Evolutionary conservation across 345 rosid genomes (phyloP).

Genomic region (Tarenaya hassleriana): DNA sequence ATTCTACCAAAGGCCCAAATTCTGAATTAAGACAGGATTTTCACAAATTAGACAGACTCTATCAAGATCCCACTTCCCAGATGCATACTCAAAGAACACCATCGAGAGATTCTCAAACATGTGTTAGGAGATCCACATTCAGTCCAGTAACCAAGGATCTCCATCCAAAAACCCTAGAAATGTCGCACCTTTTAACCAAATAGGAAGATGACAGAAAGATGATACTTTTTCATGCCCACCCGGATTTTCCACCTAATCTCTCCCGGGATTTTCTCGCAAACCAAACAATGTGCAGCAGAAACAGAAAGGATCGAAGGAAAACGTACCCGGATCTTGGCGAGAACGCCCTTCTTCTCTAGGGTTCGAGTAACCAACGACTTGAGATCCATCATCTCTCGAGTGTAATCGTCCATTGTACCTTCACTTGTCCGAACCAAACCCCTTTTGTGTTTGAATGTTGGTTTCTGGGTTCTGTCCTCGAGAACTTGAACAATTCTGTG

Average conservation of each 20-base stretch:
- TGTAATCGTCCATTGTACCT: constrained; percentile 84
- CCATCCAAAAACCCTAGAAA: constrained; percentile 18
- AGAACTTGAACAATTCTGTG: too few species aligned
- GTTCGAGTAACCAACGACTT: constrained; percentile 93
- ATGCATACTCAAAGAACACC: neutral
- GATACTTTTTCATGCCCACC: neutral
- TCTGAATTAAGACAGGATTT: neutral
- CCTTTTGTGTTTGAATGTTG: too few species aligned
- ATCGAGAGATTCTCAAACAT: too few species aligned
- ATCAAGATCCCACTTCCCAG: constrained; percentile 7
- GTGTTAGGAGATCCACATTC: constrained; percentile 1
- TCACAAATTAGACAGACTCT: too few species aligned
- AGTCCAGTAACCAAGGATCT: constrained; percentile 13
- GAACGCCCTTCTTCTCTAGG: constrained; percentile 96
- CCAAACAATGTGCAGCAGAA: neutral
- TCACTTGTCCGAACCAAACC: too few species aligned
- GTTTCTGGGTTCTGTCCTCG: too few species aligned
- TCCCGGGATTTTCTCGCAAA: neutral
- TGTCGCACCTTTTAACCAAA: neutral
- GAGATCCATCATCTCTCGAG: constrained; percentile 99
- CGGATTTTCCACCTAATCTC: neutral
- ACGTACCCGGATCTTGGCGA: constrained; percentile 95
- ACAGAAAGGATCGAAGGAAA: neutral
- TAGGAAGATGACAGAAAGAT: neutral
- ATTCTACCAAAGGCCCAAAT: neutral